Evolutionary conservation across 2,329 filamentous ascomycete species (phyloP).

Genomic region (Pyricularia pennisetigena): DNA sequence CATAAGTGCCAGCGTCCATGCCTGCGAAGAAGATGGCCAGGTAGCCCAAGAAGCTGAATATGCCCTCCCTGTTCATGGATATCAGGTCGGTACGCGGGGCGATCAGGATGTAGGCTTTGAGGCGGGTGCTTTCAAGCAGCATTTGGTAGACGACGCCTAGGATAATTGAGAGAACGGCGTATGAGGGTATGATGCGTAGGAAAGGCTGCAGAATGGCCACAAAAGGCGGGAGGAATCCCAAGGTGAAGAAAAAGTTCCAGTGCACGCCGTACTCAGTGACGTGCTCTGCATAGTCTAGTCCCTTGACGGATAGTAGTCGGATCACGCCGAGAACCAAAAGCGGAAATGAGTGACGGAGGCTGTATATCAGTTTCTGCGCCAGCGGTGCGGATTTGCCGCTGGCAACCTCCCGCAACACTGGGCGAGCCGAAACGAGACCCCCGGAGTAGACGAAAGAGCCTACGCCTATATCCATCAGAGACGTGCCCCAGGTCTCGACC

Average conservation of each 20-base stretch:
- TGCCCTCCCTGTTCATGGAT: constrained; percentile 85
- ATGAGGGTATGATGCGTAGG: constrained; percentile 63
- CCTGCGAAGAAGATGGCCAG: constrained; percentile 90
- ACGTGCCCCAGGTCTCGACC: constrained; percentile 98
- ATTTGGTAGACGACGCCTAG: constrained; percentile 65
- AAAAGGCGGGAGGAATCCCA: constrained; percentile 81
- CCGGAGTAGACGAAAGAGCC: constrained; percentile 95
- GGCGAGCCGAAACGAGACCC: constrained; percentile 79
- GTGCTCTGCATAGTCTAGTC: constrained; percentile 91
- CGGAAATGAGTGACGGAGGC: constrained; percentile 73
- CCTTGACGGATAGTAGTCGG: constrained; percentile 82
- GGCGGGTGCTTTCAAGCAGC: constrained; percentile 61
- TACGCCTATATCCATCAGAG: constrained; percentile 96
- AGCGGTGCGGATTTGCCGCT: constrained; percentile 38
- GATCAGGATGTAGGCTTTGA: constrained; percentile 75
- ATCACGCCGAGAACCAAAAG: constrained; percentile 71
- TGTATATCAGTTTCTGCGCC: constrained; percentile 48
- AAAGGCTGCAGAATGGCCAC: constrained; percentile 72
- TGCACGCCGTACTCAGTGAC: constrained; percentile 96
- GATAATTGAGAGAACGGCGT: constrained; percentile 62
- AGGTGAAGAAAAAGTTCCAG: constrained; percentile 99
- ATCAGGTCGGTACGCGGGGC: constrained; percentile 71
- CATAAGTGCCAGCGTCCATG: constrained; percentile 70
- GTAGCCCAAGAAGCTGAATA: constrained; percentile 94
- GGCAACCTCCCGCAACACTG: constrained; percentile 61